A percentile compares a stretch with the other conserved stretches of the same genome.
phyloP scores from a whole-genome alignment of 2,329 filamentous ascomycete genomes.

The Pezicula carpinea region DNA sequence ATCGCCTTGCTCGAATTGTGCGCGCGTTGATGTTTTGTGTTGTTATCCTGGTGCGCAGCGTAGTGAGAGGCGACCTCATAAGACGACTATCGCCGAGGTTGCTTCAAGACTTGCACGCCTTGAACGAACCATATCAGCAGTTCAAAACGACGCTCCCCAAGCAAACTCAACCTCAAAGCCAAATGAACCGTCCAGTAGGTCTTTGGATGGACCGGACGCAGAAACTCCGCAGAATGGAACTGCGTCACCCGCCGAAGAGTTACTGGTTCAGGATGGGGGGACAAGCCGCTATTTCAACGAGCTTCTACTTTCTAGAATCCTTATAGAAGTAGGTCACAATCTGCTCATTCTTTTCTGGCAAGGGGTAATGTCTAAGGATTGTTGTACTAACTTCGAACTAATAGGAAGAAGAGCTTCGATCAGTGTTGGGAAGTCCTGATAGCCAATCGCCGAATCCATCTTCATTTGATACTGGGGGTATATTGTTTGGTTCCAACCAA shows the following conservation, averaged over 20 bases:
- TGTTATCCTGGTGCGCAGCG: conserved; percentile 1
- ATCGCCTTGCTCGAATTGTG: background rate
- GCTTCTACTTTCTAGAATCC: background rate
- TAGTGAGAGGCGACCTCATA: background rate
- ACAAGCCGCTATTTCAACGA: conserved; percentile 2
- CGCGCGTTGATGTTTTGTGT: background rate
- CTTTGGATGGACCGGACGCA: background rate
- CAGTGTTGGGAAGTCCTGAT: background rate
- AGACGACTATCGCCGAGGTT: conserved; percentile 6
- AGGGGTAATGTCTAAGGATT: too few species aligned
- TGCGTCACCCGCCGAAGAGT: background rate
- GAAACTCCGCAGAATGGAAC: background rate
- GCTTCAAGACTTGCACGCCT: conserved; percentile 2
- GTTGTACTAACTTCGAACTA: too few species aligned
- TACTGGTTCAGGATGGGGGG: background rate
- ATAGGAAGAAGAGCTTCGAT: conserved; percentile 3
- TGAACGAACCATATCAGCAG: conserved; percentile 2
- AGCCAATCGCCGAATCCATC: background rate
- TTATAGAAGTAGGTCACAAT: background rate
- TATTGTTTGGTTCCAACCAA: too few species aligned
- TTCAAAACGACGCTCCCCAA: background rate
- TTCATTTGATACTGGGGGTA: too few species aligned
- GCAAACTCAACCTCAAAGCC: background rate
- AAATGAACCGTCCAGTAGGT: background rate
- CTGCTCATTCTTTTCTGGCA: too few species aligned